Percentiles rank a stretch among this genome's conserved stretches.
Evolutionary conservation across 1,284 basidiomycete genomes (phyloP).

Genomic region (Tetrapyrgos nigripes): DNA sequence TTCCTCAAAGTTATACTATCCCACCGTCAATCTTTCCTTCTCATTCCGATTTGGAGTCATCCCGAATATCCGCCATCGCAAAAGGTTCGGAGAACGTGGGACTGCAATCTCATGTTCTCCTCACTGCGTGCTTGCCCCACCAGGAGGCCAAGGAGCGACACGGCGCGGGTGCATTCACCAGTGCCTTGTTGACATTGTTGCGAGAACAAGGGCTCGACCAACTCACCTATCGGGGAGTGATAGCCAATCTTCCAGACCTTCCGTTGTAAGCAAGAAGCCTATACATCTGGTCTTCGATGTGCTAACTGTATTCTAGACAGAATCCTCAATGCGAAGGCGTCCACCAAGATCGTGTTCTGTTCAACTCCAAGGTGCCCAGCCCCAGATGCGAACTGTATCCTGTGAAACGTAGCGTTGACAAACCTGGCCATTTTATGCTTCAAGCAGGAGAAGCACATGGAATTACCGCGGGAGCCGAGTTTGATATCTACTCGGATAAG

Average conservation of each 20-base stretch:
- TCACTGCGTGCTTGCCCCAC: constrained; percentile 22
- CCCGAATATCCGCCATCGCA: constrained; percentile 6
- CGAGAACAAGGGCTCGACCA: constrained; percentile 4
- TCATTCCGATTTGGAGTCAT: not conserved
- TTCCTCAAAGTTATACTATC: constrained; percentile 4
- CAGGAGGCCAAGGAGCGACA: constrained; percentile 19
- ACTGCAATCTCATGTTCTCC: constrained; percentile 23
- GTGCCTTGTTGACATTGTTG: constrained; percentile 14
- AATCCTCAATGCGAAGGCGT: constrained; percentile 28
- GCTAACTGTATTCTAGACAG: constrained; percentile 16
- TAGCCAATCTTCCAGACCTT: constrained; percentile 12
- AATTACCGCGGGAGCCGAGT: constrained; percentile 15
- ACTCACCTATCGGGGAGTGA: constrained; percentile 23
- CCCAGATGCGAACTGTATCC: constrained; percentile 8
- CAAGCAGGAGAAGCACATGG: constrained; percentile 26
- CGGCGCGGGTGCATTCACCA: constrained; percentile 20
- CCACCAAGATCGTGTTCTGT: constrained; percentile 20
- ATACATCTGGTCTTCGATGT: not conserved
- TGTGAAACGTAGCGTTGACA: constrained; percentile 2
- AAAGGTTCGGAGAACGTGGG: not conserved
- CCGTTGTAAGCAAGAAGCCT: constrained; percentile 4
- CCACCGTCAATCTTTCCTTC: not conserved
- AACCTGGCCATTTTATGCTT: constrained; percentile 12
- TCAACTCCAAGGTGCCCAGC: constrained; percentile 18
- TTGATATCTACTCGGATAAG: constrained; percentile 13